Evolutionary conservation across 2,329 filamentous ascomycete genomes (phyloP).

Genomic region (Rhinocladiella similis): DNA sequence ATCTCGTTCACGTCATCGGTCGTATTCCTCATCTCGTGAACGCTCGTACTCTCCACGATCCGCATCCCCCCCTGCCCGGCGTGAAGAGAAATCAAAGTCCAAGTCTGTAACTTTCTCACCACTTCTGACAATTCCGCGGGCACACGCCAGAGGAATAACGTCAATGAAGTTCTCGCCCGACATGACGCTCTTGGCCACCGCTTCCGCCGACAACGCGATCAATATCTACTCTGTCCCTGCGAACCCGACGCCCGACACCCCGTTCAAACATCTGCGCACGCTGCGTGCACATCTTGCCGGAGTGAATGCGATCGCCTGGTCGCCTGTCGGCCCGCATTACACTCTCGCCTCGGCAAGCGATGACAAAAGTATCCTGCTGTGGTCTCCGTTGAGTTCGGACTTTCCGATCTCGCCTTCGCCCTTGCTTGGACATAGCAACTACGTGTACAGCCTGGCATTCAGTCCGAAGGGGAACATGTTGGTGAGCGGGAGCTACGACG

Average conservation of each 20-base stretch:
- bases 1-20: constrained; percentile 43
- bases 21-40: constrained; percentile 34
- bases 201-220: constrained; percentile 84
- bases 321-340: constrained; percentile 69
- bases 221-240: constrained; percentile 67
- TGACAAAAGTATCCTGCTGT: constrained; percentile 92
- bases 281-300: constrained; percentile 92
- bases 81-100: constrained; percentile 20
- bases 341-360: constrained; percentile 89
- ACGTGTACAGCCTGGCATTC: constrained; percentile 90
- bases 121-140: constrained; percentile 34
- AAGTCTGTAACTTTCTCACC: constrained; percentile 22
- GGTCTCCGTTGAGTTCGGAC: constrained; percentile 68
- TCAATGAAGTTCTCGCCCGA: constrained; percentile 90
- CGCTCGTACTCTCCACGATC: constrained; percentile 31
- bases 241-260: constrained; percentile 56
- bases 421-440: constrained; percentile 89
- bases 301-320: constrained; percentile 91
- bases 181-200: constrained; percentile 83
- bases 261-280: constrained; percentile 76
- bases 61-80: constrained; percentile 25
- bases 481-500: constrained; percentile 92
- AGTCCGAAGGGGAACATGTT: constrained; percentile 98
- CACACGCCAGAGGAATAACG: constrained; percentile 66
- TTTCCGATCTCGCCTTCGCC: constrained; percentile 51